Base-by-base conservation (phyloP, 163 green algal genomes). In the Chloroidium sp. region DNA sequence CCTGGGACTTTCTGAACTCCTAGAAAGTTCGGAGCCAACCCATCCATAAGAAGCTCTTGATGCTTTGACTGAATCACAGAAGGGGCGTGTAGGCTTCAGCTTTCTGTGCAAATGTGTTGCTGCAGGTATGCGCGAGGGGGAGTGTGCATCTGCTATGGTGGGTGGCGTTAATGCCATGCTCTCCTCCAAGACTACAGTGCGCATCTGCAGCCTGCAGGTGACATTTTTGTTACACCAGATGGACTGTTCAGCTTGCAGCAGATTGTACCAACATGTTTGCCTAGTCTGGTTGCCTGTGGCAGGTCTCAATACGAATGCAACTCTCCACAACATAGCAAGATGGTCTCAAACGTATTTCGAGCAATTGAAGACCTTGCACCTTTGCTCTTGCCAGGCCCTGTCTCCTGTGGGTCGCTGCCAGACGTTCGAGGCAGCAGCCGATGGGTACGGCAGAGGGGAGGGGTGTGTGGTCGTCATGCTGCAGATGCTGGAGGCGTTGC, bases 321-420 rank as follows among this genome's bases (percentile, higher is more conserved):
- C 36, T 36, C 36, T 36, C 36, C 36, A 36, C 36, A 36, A 36
- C 36, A 36, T 36, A 36, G 36, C 36, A 36, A 36, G 36, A 36
- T 36, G 36, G 36, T 36, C 36, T 36, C 36, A 36, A 36, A 36
- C 36, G 36, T 36, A 36, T 36, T 36, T 36, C 36, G 36, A 36
- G 36, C 36, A 36, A 36, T 36, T 36, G 36, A 36, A 36, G 36
- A 36, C 36, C 36, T 36, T 36, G 36, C 36, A 36, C 36, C 36
- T 36, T 36, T 36, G 36, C 36, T 36, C 36, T 36, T 36, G 36
- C 36, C 64, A 72, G 64, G 97, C 97, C 81, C 87, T 98, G 4
- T 89, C 93, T 0, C 79, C 87, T 0, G 90, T 94, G 1, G 94
- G 94, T 61, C 88, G 94, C 69, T 97, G 94, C 87, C 93, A 95